Conservation (phyloP, 1,139 yeast genomes). For the Arxiozyma slooffiae region DNA sequence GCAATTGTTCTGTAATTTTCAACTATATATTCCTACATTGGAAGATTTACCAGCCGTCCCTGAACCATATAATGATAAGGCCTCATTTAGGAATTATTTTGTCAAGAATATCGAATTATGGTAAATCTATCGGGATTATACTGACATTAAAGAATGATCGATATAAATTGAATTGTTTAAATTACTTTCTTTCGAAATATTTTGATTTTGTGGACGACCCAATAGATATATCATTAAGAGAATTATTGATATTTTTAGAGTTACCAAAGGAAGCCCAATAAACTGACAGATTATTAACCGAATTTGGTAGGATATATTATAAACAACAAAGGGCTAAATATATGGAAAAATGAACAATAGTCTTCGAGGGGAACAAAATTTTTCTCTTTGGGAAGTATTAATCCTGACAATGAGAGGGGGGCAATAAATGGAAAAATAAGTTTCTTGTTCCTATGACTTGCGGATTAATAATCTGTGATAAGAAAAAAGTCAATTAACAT, state of each 20-base stretch:
- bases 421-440: constrained; percentile 34
- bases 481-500: constrained; percentile 19
- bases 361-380: constrained; percentile 30
- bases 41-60: constrained; percentile 28
- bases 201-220: constrained; percentile 47
- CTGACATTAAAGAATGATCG: constrained; percentile 33
- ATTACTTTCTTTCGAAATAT: constrained; percentile 31
- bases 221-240: constrained; percentile 51
- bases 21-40: constrained; percentile 8
- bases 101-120: constrained; percentile 30
- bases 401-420: constrained; percentile 9
- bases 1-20: constrained; percentile 8
- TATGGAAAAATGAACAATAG: constrained; percentile 26
- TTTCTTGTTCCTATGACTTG: constrained; percentile 37
- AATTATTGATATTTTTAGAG: constrained; percentile 44
- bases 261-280: constrained; percentile 64
- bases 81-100: constrained; percentile 34
- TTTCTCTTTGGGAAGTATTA: neutral
- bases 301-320: constrained; percentile 43
- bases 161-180: constrained; percentile 34
- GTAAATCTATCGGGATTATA: constrained; percentile 33
- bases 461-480: constrained; percentile 39
- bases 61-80: constrained; percentile 14
- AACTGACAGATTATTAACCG: constrained; percentile 52
- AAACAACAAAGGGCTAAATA: constrained; percentile 26